Evolutionary conservation across 2,329 filamentous ascomycete genomes (phyloP).

Genomic region (Aureobasidium melanogenum): DNA sequence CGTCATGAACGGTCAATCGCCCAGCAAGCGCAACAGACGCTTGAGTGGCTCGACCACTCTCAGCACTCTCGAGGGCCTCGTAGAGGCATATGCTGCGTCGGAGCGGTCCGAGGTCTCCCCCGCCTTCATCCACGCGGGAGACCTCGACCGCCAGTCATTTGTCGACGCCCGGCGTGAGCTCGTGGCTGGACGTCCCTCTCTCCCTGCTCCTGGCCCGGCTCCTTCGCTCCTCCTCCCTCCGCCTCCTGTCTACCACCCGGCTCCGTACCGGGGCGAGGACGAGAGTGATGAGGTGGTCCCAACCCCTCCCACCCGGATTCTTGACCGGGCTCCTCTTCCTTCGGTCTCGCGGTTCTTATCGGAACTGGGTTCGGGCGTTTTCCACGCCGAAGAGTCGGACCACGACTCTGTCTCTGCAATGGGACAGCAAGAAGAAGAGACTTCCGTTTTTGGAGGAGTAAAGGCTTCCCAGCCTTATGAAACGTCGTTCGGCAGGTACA

Average conservation of each 20-base stretch:
- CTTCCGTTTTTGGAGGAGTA: neutral
- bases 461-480: neutral
- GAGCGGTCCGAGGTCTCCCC: neutral
- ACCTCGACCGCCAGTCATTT: neutral
- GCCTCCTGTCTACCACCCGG: neutral
- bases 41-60: neutral
- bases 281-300: neutral
- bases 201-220: neutral
- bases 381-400: neutral
- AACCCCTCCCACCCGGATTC: neutral
- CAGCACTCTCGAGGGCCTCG: neutral
- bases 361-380: neutral
- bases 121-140: neutral
- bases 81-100: conserved; percentile 1
- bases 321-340: neutral
- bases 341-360: neutral
- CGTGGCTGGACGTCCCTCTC: neutral
- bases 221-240: neutral
- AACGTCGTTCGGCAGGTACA: neutral
- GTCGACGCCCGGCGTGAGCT: neutral
- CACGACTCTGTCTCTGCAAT: neutral
- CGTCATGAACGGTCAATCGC: neutral
- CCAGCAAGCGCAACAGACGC: neutral
- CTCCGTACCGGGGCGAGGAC: neutral
- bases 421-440: neutral